A percentile compares a stretch with the other conserved stretches of the same genome.
Conservation (phyloP, 2,329 filamentous ascomycete species). For the Iodosphaeria phyllophila region DNA sequence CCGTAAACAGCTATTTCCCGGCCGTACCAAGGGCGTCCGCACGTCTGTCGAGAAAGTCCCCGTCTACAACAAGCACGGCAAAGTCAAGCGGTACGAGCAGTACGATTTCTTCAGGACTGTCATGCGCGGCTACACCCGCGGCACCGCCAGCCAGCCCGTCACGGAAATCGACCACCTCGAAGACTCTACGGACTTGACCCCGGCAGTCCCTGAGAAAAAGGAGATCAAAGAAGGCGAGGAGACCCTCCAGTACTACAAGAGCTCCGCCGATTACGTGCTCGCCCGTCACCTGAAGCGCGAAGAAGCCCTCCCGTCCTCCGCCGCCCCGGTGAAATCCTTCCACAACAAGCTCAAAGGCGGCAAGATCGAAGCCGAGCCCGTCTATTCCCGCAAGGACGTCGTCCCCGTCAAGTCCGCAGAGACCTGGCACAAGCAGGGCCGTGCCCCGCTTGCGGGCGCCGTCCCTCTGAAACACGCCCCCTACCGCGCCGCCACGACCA, state of each 20-base stretch:
- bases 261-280: conserved; percentile 68
- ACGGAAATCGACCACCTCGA: conserved; percentile 66
- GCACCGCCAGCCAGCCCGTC: conserved; percentile 26
- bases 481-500: conserved; percentile 76
- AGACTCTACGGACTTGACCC: conserved; percentile 57
- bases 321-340: conserved; percentile 57
- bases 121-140: conserved; percentile 51
- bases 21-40: conserved; percentile 73
- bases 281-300: conserved; percentile 78
- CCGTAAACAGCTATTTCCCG: conserved; percentile 63
- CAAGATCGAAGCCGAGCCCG: conserved; percentile 56
- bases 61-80: conserved; percentile 59
- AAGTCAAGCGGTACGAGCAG: conserved; percentile 56
- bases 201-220: conserved; percentile 55
- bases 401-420: conserved; percentile 78
- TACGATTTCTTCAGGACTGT: conserved; percentile 79
- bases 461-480: conserved; percentile 72
- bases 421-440: conserved; percentile 94
- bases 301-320: conserved; percentile 58
- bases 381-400: conserved; percentile 65
- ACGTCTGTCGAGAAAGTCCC: conserved; percentile 66
- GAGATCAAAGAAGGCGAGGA: conserved; percentile 57
- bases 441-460: conserved; percentile 51
- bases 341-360: conserved; percentile 55
- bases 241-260: conserved; percentile 76